Evolutionary conservation across 495 filamentous ascomycete species (phyloP).

Genomic region (Annulohypoxylon stygium): DNA sequence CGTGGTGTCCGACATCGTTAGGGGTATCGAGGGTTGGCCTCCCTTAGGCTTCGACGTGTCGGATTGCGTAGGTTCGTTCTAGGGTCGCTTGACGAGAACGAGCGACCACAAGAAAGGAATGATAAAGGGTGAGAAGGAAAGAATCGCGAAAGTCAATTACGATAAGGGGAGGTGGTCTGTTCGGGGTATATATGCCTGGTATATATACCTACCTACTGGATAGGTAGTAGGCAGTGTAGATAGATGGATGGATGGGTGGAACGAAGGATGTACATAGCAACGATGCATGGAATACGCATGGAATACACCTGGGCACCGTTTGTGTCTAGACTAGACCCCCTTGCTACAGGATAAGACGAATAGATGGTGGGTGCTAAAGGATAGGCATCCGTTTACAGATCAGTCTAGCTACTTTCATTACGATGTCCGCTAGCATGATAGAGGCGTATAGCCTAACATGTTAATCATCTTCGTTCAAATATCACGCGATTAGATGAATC

Average conservation of each 20-base stretch:
- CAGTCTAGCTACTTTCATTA: slow-evolving; percentile 26
- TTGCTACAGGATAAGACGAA: slow-evolving; percentile 18
- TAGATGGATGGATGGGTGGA: not conserved
- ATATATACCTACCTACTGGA: not conserved
- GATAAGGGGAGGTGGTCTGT: not conserved
- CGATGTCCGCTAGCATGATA: not conserved
- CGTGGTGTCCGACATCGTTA: slow-evolving; percentile 27
- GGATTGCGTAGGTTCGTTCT: slow-evolving; percentile 1
- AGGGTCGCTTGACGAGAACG: not conserved
- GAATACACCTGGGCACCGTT: not conserved
- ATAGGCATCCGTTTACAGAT: slow-evolving; percentile 6
- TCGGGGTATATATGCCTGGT: slow-evolving; percentile 4
- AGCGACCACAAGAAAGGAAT: not conserved
- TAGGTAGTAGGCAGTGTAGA: not conserved
- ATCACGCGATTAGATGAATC: slow-evolving; percentile 15
- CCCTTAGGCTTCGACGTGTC: slow-evolving; percentile 9
- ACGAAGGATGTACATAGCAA: not conserved
- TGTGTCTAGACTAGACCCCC: slow-evolving; percentile 16
- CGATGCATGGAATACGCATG: not conserved
- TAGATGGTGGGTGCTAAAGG: slow-evolving; percentile 10
- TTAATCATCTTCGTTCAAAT: not conserved
- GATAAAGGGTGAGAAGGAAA: not conserved
- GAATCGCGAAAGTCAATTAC: not conserved
- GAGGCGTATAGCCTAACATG: not conserved
- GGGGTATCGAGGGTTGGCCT: not conserved